phyloP scores from a whole-genome alignment of 2,329 filamentous ascomycete species.

The Herpotrichia juniperi region DNA sequence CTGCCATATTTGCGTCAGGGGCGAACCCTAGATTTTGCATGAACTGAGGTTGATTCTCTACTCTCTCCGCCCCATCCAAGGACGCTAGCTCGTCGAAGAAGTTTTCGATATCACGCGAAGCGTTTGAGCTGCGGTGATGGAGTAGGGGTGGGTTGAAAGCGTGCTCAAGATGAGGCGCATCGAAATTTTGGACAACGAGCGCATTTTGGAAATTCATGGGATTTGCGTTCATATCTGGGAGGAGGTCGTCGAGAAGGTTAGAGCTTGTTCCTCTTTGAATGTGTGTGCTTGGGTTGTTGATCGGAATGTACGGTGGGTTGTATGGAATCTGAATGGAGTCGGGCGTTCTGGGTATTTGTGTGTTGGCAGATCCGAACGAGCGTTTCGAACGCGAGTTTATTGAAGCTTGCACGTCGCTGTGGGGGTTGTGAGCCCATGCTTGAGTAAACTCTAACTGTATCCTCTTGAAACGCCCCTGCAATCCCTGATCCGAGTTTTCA shows the following conservation, averaged over 20 bases:
- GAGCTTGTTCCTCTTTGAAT: constrained; percentile 11
- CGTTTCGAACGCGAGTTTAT: constrained; percentile 1
- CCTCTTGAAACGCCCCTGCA: constrained; percentile 24
- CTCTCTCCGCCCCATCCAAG: constrained; percentile 58
- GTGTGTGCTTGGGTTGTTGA: constrained; percentile 4
- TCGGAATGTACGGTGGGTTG: constrained; percentile 11
- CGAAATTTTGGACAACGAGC: constrained; percentile 1
- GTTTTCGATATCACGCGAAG: constrained; percentile 54
- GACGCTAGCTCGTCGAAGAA: constrained; percentile 65
- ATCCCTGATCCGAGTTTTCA: constrained; percentile 16
- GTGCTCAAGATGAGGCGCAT: constrained; percentile 9
- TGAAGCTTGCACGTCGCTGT: background rate
- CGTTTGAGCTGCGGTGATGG: constrained; percentile 40
- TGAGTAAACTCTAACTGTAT: constrained; percentile 18
- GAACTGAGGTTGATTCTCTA: constrained; percentile 66
- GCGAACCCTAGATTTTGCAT: constrained; percentile 72
- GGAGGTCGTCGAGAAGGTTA: constrained; percentile 24
- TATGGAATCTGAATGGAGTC: constrained; percentile 24
- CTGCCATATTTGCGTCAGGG: constrained; percentile 64
- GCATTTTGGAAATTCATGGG: constrained; percentile 2
- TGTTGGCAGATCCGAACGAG: constrained; percentile 5
- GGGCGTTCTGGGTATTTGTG: constrained; percentile 20
- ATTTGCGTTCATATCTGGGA: constrained; percentile 26
- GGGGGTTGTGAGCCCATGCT: constrained; percentile 12
- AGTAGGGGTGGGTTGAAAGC: constrained; percentile 23